Conservation (phyloP, 805 yeast genomes). For the Cyberlindnera xylosilytica region DNA sequence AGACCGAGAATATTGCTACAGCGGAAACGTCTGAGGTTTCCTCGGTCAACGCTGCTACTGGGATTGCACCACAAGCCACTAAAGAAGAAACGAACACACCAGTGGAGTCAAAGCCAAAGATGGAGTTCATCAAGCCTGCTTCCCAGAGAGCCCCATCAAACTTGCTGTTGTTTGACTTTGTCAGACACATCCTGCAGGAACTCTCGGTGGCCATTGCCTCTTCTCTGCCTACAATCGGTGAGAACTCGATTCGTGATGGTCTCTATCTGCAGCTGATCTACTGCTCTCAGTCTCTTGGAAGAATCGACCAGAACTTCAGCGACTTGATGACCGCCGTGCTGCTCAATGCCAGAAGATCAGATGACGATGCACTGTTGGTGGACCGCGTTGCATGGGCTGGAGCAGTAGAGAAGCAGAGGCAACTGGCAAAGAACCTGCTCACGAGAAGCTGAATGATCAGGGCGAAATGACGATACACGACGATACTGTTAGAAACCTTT, state of each 20-base stretch:
- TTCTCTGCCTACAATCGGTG: slow-evolving; percentile 34
- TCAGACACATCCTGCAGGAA: slow-evolving; percentile 31
- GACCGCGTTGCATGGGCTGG: slow-evolving; percentile 40
- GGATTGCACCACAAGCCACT: slow-evolving; percentile 11
- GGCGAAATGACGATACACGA: too few species aligned
- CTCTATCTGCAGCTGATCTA: slow-evolving; percentile 79
- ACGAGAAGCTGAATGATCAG: not conserved
- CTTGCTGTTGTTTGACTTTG: slow-evolving; percentile 36
- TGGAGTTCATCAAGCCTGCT: slow-evolving; percentile 8
- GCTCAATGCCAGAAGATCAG: slow-evolving; percentile 16
- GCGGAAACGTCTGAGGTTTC: too few species aligned
- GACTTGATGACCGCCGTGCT: slow-evolving; percentile 42
- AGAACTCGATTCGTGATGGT: slow-evolving; percentile 50
- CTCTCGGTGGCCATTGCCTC: slow-evolving; percentile 30
- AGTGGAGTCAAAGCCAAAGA: not conserved
- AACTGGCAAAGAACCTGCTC: slow-evolving; percentile 14
- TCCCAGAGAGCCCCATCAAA: slow-evolving; percentile 19
- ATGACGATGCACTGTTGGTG: slow-evolving; percentile 19
- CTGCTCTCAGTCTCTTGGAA: slow-evolving; percentile 80
- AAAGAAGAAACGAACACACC: not conserved
- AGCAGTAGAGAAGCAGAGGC: slow-evolving; percentile 43
- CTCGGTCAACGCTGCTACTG: not conserved
- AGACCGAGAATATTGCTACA: not conserved
- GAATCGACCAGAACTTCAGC: slow-evolving; percentile 71
- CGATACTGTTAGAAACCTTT: too few species aligned